Percentiles rank a stretch among this genome's conserved stretches.
Conservation (phyloP, 768 basidiomycete genomes). For the Leccinum rimulosum region DNA sequence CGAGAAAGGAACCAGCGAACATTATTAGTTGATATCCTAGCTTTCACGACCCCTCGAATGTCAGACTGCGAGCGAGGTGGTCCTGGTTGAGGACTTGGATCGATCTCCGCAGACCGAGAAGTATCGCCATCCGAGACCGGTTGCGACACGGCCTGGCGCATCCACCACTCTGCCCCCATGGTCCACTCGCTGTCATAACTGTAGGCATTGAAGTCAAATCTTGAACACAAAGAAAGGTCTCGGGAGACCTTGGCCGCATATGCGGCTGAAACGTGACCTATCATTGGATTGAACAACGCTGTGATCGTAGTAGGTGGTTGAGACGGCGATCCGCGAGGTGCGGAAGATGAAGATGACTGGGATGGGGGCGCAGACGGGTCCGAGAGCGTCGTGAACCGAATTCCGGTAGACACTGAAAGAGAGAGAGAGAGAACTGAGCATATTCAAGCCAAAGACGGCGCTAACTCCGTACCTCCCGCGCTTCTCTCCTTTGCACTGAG, state of each 20-base stretch:
- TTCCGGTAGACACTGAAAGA: slow-evolving; percentile 80
- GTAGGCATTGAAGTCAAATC: slow-evolving; percentile 96
- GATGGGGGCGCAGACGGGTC: slow-evolving; percentile 70
- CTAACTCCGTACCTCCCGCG: slow-evolving; percentile 65
- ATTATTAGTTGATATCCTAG: slow-evolving; percentile 84
- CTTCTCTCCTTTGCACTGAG: slow-evolving; percentile 91
- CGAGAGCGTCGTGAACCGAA: slow-evolving; percentile 91
- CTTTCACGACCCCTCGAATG: slow-evolving; percentile 83
- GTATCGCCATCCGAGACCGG: slow-evolving; percentile 15
- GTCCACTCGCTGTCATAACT: slow-evolving; percentile 97
- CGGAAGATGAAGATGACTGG: slow-evolving; percentile 38
- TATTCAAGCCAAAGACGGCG: background rate
- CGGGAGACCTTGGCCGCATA: slow-evolving; percentile 86
- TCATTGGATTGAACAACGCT: slow-evolving; percentile 92
- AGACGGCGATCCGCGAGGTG: slow-evolving; percentile 34
- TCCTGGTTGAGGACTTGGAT: slow-evolving; percentile 10
- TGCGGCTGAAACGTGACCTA: slow-evolving; percentile 89
- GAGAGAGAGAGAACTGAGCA: slow-evolving; percentile 3
- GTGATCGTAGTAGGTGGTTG: slow-evolving; percentile 95
- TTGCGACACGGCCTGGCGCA: slow-evolving; percentile 52
- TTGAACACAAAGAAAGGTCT: slow-evolving; percentile 82
- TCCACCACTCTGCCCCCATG: slow-evolving; percentile 96
- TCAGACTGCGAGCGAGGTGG: slow-evolving; percentile 26
- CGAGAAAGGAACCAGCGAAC: slow-evolving; percentile 42
- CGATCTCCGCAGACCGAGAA: background rate